Percentiles rank a stretch among this genome's conserved stretches.
Conservation (phyloP, 805 yeast genomes). For the Ogataea degrootiae region DNA sequence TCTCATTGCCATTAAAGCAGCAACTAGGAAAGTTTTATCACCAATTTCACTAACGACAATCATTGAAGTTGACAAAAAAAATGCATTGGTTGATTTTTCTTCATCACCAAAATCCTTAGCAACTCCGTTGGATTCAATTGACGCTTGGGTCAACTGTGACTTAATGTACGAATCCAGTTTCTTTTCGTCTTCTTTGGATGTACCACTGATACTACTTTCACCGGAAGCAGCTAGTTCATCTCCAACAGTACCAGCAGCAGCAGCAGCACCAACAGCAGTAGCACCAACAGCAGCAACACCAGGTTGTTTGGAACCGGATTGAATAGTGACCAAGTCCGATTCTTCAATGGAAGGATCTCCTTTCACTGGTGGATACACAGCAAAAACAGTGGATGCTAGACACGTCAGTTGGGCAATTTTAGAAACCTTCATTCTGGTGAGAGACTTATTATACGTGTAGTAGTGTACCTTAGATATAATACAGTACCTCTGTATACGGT, state of each 20-base stretch:
- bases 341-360: conserved; percentile 7
- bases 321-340: conserved; percentile 19
- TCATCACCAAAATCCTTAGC: conserved; percentile 5
- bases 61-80: conserved; percentile 83
- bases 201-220: background rate
- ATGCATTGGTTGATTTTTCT: conserved; percentile 40
- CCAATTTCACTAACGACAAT: conserved; percentile 94
- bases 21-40: conserved; percentile 93
- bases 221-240: background rate
- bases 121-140: conserved; percentile 6
- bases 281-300: background rate
- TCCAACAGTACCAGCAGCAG: background rate
- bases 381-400: conserved; percentile 6
- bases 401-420: conserved; percentile 4
- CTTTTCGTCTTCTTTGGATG: conserved; percentile 6
- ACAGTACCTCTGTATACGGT: too few relatives aligned
- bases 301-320: background rate
- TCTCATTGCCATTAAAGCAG: conserved; percentile 98
- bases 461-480: too few relatives aligned
- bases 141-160: conserved; percentile 11
- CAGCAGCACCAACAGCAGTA: background rate
- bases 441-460: too few relatives aligned
- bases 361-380: conserved; percentile 19
- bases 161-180: conserved; percentile 12
- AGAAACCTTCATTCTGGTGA: conserved; percentile 7